A percentile compares a stretch with the other conserved stretches of the same genome.
Conservation (phyloP, 2,329 filamentous ascomycete genomes). For the Fusarium abutilonis region DNA sequence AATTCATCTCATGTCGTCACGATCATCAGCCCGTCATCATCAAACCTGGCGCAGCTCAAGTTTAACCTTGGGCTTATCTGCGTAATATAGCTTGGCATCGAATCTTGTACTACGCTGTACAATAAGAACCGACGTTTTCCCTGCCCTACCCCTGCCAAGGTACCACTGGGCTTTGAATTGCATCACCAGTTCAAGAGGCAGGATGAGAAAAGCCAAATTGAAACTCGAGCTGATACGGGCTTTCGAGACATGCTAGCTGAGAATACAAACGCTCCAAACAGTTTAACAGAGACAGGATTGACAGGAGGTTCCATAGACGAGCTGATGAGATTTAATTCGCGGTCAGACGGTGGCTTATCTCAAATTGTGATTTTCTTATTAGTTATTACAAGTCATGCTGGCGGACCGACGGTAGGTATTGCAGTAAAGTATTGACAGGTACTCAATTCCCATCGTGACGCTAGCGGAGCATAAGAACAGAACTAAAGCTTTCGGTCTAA, state of each 20-base stretch:
- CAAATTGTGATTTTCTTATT: conserved; percentile 11
- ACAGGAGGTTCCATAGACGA: conserved; percentile 14
- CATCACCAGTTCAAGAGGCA: conserved; percentile 34
- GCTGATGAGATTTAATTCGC: conserved; percentile 4
- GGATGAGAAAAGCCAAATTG: not conserved
- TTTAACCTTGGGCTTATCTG: conserved; percentile 12
- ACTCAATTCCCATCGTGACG: conserved; percentile 24
- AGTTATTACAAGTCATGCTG: conserved; percentile 7
- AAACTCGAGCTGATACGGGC: conserved; percentile 3
- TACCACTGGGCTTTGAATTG: conserved; percentile 22
- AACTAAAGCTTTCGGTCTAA: conserved; percentile 17
- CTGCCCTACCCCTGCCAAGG: conserved; percentile 41
- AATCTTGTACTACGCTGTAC: not conserved
- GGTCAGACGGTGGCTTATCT: conserved; percentile 28
- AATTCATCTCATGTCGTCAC: conserved; percentile 33
- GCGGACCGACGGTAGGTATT: conserved; percentile 3
- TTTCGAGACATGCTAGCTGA: not conserved
- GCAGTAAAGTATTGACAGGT: conserved; percentile 13
- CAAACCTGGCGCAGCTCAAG: conserved; percentile 21
- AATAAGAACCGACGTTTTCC: conserved; percentile 15
- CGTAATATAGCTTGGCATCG: conserved; percentile 21
- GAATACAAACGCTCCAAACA: too few species aligned
- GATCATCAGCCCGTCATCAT: conserved; percentile 32
- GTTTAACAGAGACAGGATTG: not conserved
- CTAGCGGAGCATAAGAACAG: conserved; percentile 16